phyloP scores from a whole-genome alignment of 2,329 filamentous ascomycete species.

The Diaporthe vaccinii region DNA sequence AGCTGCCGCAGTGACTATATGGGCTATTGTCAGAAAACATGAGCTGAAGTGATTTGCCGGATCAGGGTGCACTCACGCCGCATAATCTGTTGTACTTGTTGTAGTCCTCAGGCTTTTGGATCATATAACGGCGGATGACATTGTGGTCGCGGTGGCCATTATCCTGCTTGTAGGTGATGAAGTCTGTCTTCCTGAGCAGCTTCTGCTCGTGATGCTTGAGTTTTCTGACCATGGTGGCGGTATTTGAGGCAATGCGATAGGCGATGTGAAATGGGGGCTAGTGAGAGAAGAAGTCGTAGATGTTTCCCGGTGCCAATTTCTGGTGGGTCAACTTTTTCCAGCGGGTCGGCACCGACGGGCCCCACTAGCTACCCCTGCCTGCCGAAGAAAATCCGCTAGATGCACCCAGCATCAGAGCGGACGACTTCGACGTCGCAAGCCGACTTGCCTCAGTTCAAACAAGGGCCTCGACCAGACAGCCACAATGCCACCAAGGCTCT shows the following conservation, averaged over 20 bases:
- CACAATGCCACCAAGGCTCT: constrained; percentile 40
- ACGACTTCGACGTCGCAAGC: background rate
- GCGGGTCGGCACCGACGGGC: constrained; percentile 35
- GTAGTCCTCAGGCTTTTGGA: constrained; percentile 92
- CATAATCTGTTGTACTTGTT: constrained; percentile 75
- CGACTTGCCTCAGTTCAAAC: background rate
- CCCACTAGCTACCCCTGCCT: constrained; percentile 32
- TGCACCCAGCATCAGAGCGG: background rate
- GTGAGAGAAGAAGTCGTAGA: constrained; percentile 6
- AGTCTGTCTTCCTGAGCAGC: constrained; percentile 93
- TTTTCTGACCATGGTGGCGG: constrained; percentile 85
- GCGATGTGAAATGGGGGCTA: background rate
- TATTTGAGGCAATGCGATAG: background rate
- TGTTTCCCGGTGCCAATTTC: constrained; percentile 41
- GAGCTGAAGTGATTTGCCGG: constrained; percentile 44
- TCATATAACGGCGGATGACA: constrained; percentile 88
- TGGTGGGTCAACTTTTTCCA: constrained; percentile 41
- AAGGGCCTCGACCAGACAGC: constrained; percentile 13
- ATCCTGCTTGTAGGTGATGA: constrained; percentile 93
- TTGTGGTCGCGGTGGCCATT: constrained; percentile 85
- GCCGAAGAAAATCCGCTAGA: constrained; percentile 39
- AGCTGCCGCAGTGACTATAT: constrained; percentile 84
- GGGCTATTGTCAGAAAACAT: constrained; percentile 44
- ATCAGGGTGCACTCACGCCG: constrained; percentile 64
- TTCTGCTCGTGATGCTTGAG: constrained; percentile 98